Base-by-base conservation (phyloP, 2,329 filamentous ascomycete genomes). In the Rhinocladiella similis region DNA sequence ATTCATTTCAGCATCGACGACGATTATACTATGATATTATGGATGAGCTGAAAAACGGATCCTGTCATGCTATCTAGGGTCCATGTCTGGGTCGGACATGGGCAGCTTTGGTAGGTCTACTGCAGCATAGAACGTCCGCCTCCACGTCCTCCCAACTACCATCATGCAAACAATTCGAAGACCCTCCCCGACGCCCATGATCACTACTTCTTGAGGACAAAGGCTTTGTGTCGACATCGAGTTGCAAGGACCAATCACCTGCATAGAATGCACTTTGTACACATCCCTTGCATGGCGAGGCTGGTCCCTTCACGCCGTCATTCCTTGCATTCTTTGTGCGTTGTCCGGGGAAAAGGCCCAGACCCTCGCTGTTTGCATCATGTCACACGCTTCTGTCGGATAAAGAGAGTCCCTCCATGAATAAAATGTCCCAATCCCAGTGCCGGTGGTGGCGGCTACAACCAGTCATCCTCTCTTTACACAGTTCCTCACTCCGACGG, bases 321-420 rank as follows among this genome's bases (percentile, higher is more conserved):
- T 20, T 39, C 29, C 25, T 38, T 42, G 19, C 57, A 60, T 60
- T 60, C 57, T 50, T 60, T 60, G 53, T 57, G 12, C 22, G 57
- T 60, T 54, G 54, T 46, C 57, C 46, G 18, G 47, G 53, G 19
- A 36, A n/a, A 60, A 48, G 38, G 29, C 29, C 35, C 25, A 33
- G 48, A 42, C 48, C 36, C 25, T 16, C 5, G 12, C 33, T 27
- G 29, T 56, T 53, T 43, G 55, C 55, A 27, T 13, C 19, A 5
- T 22, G 43, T 46, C 43, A 46, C 20, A 25, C 25, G 20, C 43
- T 29, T 27, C 19, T 13, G 25, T 46, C 43, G 25, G 43, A 46
- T 18, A 53, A 53, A 47, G 50, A 47, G 5, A 39, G 4, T 29
- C 20, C 10, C 9, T 13, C 20, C 12, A n/a, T 46, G 25, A 27